These are phyloP conservation scores for Mychonastes homosphaera DNA, from an alignment of 139 green algal species.

Conservation along the genomic window DNA sequence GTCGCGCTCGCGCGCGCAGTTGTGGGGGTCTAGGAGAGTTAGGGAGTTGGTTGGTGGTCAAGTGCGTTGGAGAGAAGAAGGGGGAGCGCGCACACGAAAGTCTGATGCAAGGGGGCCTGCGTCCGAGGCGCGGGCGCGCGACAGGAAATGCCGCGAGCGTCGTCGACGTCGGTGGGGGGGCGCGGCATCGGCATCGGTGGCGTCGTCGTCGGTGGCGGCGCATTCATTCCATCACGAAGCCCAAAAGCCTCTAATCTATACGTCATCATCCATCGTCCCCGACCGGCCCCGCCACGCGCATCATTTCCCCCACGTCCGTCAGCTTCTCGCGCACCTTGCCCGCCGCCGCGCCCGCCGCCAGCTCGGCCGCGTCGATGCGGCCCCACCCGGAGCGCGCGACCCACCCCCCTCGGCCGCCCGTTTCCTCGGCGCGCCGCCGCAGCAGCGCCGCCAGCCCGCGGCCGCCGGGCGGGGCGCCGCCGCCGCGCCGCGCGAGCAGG, in stretches of 20 bases:
- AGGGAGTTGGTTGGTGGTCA: too few relatives aligned
- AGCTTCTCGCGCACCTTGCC: slow-evolving; percentile 64
- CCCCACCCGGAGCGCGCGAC: slow-evolving; percentile 40
- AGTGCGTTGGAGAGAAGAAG: too few relatives aligned
- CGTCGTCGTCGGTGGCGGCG: too few relatives aligned
- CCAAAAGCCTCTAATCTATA: background rate
- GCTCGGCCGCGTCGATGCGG: slow-evolving; percentile 52
- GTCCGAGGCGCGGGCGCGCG: too few relatives aligned
- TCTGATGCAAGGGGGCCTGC: too few relatives aligned
- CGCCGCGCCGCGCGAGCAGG: background rate
- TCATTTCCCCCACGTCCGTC: slow-evolving; percentile 40
- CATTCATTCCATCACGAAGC: background rate
- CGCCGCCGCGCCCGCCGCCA: slow-evolving; percentile 20
- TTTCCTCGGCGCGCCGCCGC: slow-evolving; percentile 1
- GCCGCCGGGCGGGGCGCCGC: background rate
- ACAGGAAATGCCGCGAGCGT: too few relatives aligned
- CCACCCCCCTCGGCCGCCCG: too few relatives aligned
- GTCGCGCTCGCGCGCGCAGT: too few relatives aligned
- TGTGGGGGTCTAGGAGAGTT: too few relatives aligned
- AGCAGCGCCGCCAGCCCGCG: slow-evolving; percentile 36
- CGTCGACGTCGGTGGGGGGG: too few relatives aligned
- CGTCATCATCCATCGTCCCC: background rate
- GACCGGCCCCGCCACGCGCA: slow-evolving; percentile 20
- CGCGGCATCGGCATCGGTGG: too few relatives aligned
- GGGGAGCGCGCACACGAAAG: too few relatives aligned